Conservation (phyloP, 2,329 filamentous ascomycete species). For the Monilinia polystroma region DNA sequence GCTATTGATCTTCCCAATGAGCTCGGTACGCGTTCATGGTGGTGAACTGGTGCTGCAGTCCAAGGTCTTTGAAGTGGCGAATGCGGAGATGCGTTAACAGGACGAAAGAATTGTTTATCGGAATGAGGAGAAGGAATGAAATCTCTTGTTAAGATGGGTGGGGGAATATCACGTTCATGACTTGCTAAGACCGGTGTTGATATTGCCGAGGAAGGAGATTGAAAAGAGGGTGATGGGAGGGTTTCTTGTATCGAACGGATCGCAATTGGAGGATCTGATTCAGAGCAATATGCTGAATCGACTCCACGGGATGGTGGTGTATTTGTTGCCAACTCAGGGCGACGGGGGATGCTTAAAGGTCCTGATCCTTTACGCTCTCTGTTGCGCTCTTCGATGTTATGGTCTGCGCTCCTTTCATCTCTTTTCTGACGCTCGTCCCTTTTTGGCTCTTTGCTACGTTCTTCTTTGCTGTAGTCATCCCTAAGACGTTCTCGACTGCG, state of each 20-base stretch:
- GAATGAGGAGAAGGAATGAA: slow-evolving; percentile 45
- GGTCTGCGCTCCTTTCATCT: background rate
- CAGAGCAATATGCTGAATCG: slow-evolving; percentile 40
- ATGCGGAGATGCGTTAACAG: slow-evolving; percentile 61
- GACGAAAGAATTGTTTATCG: slow-evolving; percentile 58
- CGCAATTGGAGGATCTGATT: slow-evolving; percentile 34
- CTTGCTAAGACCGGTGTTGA: slow-evolving; percentile 15
- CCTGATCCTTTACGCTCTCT: slow-evolving; percentile 1
- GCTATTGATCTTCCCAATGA: slow-evolving; percentile 34
- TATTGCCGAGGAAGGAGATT: slow-evolving; percentile 22
- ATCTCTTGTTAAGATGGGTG: slow-evolving; percentile 27
- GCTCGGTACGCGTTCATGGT: slow-evolving; percentile 29
- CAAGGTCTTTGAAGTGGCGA: slow-evolving; percentile 55
- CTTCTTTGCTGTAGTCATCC: background rate
- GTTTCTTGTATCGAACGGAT: slow-evolving; percentile 24
- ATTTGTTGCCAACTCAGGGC: slow-evolving; percentile 26
- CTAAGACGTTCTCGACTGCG: slow-evolving; percentile 3
- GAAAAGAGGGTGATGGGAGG: slow-evolving; percentile 23
- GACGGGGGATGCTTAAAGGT: slow-evolving; percentile 19
- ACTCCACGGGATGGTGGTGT: slow-evolving; percentile 37
- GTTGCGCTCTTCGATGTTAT: background rate
- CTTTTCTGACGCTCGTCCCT: background rate
- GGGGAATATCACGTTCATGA: slow-evolving; percentile 8
- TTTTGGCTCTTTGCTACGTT: slow-evolving; percentile 2
- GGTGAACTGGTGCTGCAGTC: slow-evolving; percentile 38